Evolutionary conservation across 352 stramenopile genomes (phyloP), one percentile per base, ranked within the genome.

Genomic region (Phytopythium helicoides): DNA sequence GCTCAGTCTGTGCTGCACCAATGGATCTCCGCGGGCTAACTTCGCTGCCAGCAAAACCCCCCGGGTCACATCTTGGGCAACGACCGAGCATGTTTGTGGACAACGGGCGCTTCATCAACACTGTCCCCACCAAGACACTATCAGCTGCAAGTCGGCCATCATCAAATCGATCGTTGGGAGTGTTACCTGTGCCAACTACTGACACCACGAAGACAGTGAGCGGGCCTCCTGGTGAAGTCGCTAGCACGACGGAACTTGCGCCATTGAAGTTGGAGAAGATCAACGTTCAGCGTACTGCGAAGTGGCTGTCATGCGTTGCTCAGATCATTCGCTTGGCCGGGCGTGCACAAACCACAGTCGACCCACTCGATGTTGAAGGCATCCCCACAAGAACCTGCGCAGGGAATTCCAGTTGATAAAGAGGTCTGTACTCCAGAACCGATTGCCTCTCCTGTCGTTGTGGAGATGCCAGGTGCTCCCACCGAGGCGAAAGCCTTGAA

Each of bases 261-360:
- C 78, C 82, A 0, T 78, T 66, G 0, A 93, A 91, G 49, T 85
- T 93, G 80, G 82, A 93, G 36, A 71, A 76, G 31, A 81, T 93
- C 39, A 88, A 91, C 44, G 80, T 91, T 12, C 78, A 86, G 46
- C 73, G 81, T 18, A 93, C 82, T 35, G 82, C 73, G 15, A 80
- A 68, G 33, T 93, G 80, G 82, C 59, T 93, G 19, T 66, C 68
- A 31, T 88, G 69, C 35, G 67, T 91, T 1, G 69, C 58, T 8
- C 62, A 89, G 50, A 84, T 93, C 47, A 91, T 93, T 33, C 76
- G 70, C 8, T 60, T 87, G 31, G 68, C 73, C 6, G 64, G 48
- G 1, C 45, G 31, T 23, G 15, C 40, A 11, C 37, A 56, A 15
- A 23, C 44, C 5, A 50, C 37, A 41, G 39, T 64, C 47, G 39